Percentiles rank a stretch among this genome's conserved stretches.
Conservation (phyloP, 768 basidiomycete genomes). For the Amanita rimosa region DNA sequence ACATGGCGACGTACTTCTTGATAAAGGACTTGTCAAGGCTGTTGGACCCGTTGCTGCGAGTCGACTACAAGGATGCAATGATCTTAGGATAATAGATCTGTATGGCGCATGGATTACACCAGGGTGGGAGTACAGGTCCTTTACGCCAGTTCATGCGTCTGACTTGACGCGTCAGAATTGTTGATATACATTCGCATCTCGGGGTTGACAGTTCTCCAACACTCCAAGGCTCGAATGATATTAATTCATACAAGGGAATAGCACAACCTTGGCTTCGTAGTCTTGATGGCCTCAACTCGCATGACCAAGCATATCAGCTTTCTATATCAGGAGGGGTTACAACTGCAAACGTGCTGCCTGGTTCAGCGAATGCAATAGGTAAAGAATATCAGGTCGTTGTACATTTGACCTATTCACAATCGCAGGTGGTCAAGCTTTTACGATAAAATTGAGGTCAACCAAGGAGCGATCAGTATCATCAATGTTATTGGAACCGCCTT, state of each 20-base stretch:
- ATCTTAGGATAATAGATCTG: constrained; percentile 35
- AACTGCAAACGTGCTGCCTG: constrained; percentile 63
- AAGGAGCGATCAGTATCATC: constrained; percentile 58
- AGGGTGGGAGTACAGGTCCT: constrained; percentile 21
- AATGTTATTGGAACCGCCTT: constrained; percentile 72
- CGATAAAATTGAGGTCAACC: constrained; percentile 70
- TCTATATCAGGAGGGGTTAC: constrained; percentile 74
- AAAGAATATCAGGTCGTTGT: neutral
- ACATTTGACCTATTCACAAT: constrained; percentile 1
- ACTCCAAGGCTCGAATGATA: constrained; percentile 30
- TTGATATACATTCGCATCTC: constrained; percentile 47
- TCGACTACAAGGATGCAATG: constrained; percentile 12
- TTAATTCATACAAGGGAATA: constrained; percentile 38
- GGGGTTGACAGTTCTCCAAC: constrained; percentile 21
- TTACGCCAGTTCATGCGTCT: constrained; percentile 1
- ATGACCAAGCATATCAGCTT: constrained; percentile 55
- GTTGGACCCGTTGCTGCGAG: constrained; percentile 30
- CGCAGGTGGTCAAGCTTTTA: constrained; percentile 72
- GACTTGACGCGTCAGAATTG: constrained; percentile 14
- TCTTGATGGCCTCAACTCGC: constrained; percentile 67
- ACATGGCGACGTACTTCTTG: constrained; percentile 46
- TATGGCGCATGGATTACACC: constrained; percentile 69
- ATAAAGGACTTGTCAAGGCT: constrained; percentile 43
- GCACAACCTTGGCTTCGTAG: constrained; percentile 50
- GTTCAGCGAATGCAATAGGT: constrained; percentile 57